phyloP scores from a whole-genome alignment of 2,329 filamentous ascomycete genomes.

The Colletotrichum sp. region DNA sequence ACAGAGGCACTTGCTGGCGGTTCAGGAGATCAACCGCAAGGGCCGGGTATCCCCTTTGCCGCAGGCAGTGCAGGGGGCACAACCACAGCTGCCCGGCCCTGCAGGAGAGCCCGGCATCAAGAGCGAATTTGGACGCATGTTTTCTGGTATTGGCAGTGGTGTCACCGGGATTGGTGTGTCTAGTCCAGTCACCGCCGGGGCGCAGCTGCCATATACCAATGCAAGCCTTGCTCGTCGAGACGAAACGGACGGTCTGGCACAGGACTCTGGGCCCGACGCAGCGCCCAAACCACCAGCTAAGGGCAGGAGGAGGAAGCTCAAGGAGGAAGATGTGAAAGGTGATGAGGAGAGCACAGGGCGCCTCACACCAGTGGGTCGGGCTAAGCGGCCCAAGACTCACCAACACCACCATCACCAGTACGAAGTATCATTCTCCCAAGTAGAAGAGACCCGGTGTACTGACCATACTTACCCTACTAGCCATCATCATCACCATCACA shows the following conservation, averaged over 20 bases:
- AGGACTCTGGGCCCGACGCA: conserved; percentile 48
- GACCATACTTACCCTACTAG: conserved; percentile 17
- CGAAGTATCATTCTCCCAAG: conserved; percentile 34
- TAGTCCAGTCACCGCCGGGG: conserved; percentile 51
- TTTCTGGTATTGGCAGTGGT: conserved; percentile 81
- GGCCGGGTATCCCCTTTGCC: conserved; percentile 87
- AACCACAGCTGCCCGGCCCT: conserved; percentile 78
- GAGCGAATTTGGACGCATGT: conserved; percentile 93
- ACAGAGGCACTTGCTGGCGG: conserved; percentile 72
- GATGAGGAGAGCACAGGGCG: conserved; percentile 71
- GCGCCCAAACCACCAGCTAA: conserved; percentile 43
- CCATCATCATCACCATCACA: conserved; percentile 65
- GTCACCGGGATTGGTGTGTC: conserved; percentile 55
- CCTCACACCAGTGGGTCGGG: conserved; percentile 61
- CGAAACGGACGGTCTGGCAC: conserved; percentile 48
- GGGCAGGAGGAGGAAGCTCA: conserved; percentile 70
- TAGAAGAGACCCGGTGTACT: not conserved
- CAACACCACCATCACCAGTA: conserved; percentile 72
- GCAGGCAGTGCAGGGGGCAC: conserved; percentile 91
- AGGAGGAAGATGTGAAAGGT: conserved; percentile 73
- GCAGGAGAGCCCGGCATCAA: conserved; percentile 88
- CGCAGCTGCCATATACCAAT: conserved; percentile 51
- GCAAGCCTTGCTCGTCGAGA: conserved; percentile 54
- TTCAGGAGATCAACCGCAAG: conserved; percentile 81
- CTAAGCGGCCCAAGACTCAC: conserved; percentile 72